These are phyloP conservation scores for Verbena officinalis DNA, from an alignment of 257 asterid species.

Conservation along the genomic window DNA sequence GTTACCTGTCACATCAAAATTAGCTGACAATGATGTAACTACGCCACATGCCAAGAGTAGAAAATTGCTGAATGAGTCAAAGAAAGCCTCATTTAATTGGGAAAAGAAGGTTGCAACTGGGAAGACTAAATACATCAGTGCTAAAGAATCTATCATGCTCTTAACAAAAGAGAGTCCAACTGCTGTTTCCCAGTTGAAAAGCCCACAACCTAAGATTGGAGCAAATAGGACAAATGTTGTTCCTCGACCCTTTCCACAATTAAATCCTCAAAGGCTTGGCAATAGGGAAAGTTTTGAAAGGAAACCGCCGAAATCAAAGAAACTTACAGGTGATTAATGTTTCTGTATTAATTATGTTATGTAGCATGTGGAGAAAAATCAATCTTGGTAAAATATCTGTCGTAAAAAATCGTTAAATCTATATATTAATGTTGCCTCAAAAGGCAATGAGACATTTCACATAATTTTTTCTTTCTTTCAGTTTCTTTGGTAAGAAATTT, in stretches of 20 bases:
- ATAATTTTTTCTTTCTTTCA: background rate
- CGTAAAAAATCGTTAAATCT: no score
- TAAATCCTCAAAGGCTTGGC: conserved; percentile 37
- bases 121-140: conserved; percentile 52
- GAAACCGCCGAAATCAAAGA: conserved; percentile 31
- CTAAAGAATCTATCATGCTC: conserved; percentile 54
- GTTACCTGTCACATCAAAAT: conserved; percentile 12
- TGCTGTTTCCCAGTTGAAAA: conserved; percentile 11
- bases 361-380: background rate
- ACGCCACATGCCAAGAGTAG: conserved; percentile 12
- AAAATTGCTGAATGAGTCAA: conserved; percentile 21
- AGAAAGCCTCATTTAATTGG: conserved; percentile 32
- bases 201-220: conserved; percentile 25
- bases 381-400: no score
- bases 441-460: no score
- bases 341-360: conserved; percentile 10
- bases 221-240: conserved; percentile 5
- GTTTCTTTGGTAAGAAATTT: background rate
- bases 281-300: conserved; percentile 22
- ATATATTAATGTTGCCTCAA: no score
- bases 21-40: conserved; percentile 11
- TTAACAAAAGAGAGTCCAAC: conserved; percentile 38
- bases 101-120: conserved; percentile 53
- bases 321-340: conserved; percentile 40
- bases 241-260: conserved; percentile 22